A percentile compares a stretch with the other conserved stretches of the same genome.
Conservation (phyloP, 371 early-diverging fungal genomes). For the Circinella umbellata region DNA sequence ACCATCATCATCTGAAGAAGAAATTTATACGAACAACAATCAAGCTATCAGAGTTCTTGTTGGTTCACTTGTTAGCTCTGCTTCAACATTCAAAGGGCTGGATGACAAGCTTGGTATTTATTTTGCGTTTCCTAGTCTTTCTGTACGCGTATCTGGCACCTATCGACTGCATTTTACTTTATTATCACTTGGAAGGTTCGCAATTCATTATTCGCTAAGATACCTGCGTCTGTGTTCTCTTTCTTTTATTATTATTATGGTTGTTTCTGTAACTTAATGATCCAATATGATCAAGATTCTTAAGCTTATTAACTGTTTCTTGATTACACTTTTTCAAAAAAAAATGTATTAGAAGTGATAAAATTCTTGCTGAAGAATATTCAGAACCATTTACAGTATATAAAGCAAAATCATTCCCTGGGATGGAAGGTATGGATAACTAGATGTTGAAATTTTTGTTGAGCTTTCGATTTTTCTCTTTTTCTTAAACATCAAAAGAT, state of each 20-base stretch:
- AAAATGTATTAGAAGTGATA: slow-evolving; percentile 18
- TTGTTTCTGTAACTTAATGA: not conserved
- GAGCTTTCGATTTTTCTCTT: too few species aligned
- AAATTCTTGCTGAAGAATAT: slow-evolving; percentile 30
- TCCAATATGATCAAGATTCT: not conserved
- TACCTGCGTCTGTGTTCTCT: too few species aligned
- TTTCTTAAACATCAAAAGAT: too few species aligned
- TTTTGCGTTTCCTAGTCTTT: slow-evolving; percentile 56
- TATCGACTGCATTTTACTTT: slow-evolving; percentile 54
- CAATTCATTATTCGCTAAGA: not conserved
- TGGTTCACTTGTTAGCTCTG: slow-evolving; percentile 61
- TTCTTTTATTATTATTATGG: too few species aligned
- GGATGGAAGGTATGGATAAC: slow-evolving; percentile 60
- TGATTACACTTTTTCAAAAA: too few species aligned
- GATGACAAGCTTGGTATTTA: slow-evolving; percentile 45
- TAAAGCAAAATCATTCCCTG: slow-evolving; percentile 64
- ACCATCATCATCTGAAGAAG: not conserved
- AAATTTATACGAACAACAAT: not conserved
- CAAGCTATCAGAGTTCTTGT: slow-evolving; percentile 31
- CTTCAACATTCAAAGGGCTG: slow-evolving; percentile 48
- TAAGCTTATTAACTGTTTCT: too few species aligned
- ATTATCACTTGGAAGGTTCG: slow-evolving; percentile 32
- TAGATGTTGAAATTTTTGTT: too few species aligned
- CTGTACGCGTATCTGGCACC: slow-evolving; percentile 46
- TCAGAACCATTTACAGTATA: slow-evolving; percentile 56